Evolutionary conservation across 2,329 filamentous ascomycete genomes (phyloP).

Genomic region (Aspergillus texensis): DNA sequence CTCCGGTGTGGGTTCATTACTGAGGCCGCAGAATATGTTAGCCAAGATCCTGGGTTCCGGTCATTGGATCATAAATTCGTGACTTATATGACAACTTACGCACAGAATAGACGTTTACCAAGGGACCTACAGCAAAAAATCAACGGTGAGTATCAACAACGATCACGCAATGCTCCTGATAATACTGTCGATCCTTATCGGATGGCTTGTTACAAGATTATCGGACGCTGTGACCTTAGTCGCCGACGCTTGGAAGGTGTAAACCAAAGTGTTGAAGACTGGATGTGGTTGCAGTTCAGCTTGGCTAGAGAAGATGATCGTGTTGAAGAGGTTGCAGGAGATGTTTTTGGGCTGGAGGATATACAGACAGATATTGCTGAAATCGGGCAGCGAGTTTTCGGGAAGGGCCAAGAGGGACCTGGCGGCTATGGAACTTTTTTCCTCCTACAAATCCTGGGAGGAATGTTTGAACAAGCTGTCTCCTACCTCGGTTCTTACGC

Average conservation of each 20-base stretch:
- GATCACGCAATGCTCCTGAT: slow-evolving; percentile 79
- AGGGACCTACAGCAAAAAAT: slow-evolving; percentile 83
- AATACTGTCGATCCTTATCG: slow-evolving; percentile 91
- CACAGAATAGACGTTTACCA: slow-evolving; percentile 75
- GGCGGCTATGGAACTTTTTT: slow-evolving; percentile 89
- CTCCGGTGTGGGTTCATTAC: slow-evolving; percentile 80
- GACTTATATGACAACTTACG: slow-evolving; percentile 83
- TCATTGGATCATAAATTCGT: slow-evolving; percentile 89
- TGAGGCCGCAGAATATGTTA: slow-evolving; percentile 86
- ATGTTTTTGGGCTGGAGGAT: slow-evolving; percentile 65
- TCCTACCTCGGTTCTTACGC: slow-evolving; percentile 89
- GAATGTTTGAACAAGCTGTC: slow-evolving; percentile 92
- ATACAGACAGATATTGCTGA: slow-evolving; percentile 81
- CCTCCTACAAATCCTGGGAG: slow-evolving; percentile 84
- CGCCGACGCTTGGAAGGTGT: slow-evolving; percentile 60
- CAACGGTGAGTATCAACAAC: slow-evolving; percentile 85
- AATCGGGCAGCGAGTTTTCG: slow-evolving; percentile 89
- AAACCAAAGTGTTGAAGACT: slow-evolving; percentile 64
- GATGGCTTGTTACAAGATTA: slow-evolving; percentile 97
- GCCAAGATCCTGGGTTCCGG: slow-evolving; percentile 77
- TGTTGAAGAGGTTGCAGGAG: slow-evolving; percentile 63
- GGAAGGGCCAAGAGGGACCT: slow-evolving; percentile 75
- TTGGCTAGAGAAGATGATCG: slow-evolving; percentile 64
- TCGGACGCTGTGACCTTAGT: slow-evolving; percentile 72
- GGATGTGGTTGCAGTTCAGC: slow-evolving; percentile 68